A percentile compares a stretch with the other conserved stretches of the same genome.
These are phyloP conservation scores for Penicillium sp. DNA, from an alignment of 2,329 filamentous ascomycete genomes.

Conservation along the genomic window DNA sequence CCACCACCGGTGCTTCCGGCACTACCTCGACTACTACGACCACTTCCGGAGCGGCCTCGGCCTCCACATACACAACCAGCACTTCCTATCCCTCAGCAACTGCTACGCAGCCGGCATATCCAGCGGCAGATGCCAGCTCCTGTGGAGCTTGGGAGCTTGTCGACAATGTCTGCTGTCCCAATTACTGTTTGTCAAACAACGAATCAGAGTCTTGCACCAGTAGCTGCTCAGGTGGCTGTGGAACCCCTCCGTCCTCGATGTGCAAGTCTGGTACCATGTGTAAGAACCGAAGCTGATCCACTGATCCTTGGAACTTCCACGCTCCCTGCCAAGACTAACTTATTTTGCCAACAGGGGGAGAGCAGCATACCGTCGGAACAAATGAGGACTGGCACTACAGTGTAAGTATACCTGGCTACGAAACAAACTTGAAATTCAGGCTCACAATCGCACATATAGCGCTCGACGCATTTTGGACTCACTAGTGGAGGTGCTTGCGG, in stretches of 20 bases:
- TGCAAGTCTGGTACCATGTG: conserved; percentile 4
- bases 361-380: neutral
- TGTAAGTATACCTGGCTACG: neutral
- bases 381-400: conserved; percentile 2
- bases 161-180: conserved; percentile 3
- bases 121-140: neutral
- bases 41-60: neutral
- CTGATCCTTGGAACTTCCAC: neutral
- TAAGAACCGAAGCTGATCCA: neutral
- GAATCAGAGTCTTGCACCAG: conserved; percentile 1
- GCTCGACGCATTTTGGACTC: conserved; percentile 1
- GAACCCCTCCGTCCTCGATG: neutral
- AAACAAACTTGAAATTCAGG: too few relatives aligned
- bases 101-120: conserved; percentile 1
- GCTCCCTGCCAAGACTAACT: neutral
- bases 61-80: neutral
- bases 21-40: neutral
- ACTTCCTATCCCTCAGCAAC: neutral
- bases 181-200: conserved; percentile 1
- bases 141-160: neutral
- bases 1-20: neutral
- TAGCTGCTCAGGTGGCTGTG: neutral
- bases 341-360: neutral
- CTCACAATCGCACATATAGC: neutral
- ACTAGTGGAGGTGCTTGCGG: conserved; percentile 1